Evolutionary conservation across 2,329 filamentous ascomycete genomes (phyloP).

Genomic region (Arachnomyces sp.): DNA sequence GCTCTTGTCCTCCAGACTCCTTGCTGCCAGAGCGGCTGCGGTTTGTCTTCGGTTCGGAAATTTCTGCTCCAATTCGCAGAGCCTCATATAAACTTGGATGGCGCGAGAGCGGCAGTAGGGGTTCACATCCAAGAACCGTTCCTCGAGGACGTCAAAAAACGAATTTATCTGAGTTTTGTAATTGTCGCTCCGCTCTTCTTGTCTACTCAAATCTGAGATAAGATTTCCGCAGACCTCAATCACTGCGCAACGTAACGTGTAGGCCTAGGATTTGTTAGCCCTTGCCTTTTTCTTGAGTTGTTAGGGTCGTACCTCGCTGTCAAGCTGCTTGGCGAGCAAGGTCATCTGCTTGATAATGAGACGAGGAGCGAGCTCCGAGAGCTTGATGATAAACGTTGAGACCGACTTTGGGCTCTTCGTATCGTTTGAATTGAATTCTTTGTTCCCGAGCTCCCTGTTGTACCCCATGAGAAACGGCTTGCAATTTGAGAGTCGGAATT

Average conservation of each 20-base stretch:
- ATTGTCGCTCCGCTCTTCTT: slow-evolving; percentile 84
- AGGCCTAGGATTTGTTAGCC: slow-evolving; percentile 50
- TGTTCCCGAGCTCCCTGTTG: slow-evolving; percentile 77
- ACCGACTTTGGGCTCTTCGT: slow-evolving; percentile 93
- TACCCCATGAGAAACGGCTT: background rate
- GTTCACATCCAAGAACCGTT: slow-evolving; percentile 92
- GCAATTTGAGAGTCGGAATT: background rate
- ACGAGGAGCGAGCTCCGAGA: slow-evolving; percentile 84
- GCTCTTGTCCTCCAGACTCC: slow-evolving; percentile 93
- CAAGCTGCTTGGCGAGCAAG: slow-evolving; percentile 83
- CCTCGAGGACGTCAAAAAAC: slow-evolving; percentile 93
- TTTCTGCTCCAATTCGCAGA: slow-evolving; percentile 93
- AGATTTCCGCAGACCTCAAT: slow-evolving; percentile 97
- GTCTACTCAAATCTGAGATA: slow-evolving; percentile 79
- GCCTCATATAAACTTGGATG: slow-evolving; percentile 84
- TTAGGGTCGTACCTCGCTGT: slow-evolving; percentile 64
- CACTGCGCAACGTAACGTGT: slow-evolving; percentile 83
- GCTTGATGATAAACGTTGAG: slow-evolving; percentile 82
- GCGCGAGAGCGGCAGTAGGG: slow-evolving; percentile 88
- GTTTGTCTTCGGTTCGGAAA: slow-evolving; percentile 86
- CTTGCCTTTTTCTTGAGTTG: background rate
- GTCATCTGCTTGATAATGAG: slow-evolving; percentile 98
- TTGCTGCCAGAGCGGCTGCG: slow-evolving; percentile 75
- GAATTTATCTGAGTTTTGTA: slow-evolving; percentile 92
- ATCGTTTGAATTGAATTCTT: slow-evolving; percentile 96